Conservation (phyloP, 495 filamentous ascomycete species). For the Jackrogersella multiformis region DNA sequence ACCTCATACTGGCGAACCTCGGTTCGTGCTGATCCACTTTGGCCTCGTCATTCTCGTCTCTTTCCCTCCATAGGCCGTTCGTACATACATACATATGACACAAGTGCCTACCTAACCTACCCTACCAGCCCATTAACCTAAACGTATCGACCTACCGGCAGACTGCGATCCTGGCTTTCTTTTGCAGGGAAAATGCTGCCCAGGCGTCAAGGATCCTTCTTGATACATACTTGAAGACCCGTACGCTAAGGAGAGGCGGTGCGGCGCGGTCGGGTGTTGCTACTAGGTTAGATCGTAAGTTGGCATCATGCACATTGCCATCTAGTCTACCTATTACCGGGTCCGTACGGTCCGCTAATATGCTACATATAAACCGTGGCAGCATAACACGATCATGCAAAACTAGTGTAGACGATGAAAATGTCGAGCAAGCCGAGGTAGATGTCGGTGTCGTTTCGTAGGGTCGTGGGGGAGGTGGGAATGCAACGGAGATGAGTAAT, state of each 20-base stretch:
- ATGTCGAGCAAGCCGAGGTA: neutral
- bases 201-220: slow-evolving; percentile 1
- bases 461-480: neutral
- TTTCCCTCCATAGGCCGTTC: slow-evolving; percentile 24
- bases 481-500: slow-evolving; percentile 24
- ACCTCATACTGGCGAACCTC: slow-evolving; percentile 11
- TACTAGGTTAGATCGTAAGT: slow-evolving; percentile 24
- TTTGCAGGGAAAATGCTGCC: neutral
- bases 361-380: neutral
- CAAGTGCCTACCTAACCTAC: neutral
- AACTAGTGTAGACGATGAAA: neutral
- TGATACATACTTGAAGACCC: neutral
- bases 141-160: too few relatives aligned
- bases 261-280: slow-evolving; percentile 9
- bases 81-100: neutral
- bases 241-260: slow-evolving; percentile 1
- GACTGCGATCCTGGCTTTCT: too few relatives aligned
- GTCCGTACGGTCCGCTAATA: neutral
- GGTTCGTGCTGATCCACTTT: slow-evolving; percentile 31
- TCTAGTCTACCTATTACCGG: neutral
- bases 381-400: neutral
- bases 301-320: neutral
- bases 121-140: neutral
- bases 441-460: neutral
- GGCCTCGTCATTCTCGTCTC: slow-evolving; percentile 1